phyloP scores from a whole-genome alignment of 257 asterid species.

The Echites panduratus region DNA sequence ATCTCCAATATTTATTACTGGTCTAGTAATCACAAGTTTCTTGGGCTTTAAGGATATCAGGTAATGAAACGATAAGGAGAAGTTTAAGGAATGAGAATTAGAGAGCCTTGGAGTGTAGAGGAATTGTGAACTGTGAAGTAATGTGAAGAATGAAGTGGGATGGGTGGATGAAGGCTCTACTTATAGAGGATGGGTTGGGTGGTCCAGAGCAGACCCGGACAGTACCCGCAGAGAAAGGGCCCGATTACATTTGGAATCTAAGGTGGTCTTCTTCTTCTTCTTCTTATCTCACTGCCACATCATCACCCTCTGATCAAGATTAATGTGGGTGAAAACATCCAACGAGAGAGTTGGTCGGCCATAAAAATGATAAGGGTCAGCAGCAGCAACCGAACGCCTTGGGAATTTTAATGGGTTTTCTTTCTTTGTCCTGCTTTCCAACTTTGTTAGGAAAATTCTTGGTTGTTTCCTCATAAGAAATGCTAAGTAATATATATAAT shows the following conservation, averaged over 20 bases:
- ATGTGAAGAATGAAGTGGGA: not conserved
- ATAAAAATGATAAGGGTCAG: conserved; percentile 9
- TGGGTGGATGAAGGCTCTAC: conserved; percentile 24
- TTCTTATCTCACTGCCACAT: conserved; percentile 24
- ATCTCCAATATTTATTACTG: no score
- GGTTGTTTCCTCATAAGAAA: no score
- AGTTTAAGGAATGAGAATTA: not conserved
- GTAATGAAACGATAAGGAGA: not conserved
- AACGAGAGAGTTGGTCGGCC: conserved; percentile 39
- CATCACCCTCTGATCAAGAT: conserved; percentile 24
- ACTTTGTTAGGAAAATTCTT: no score
- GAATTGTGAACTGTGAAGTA: not conserved
- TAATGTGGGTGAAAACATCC: conserved; percentile 32
- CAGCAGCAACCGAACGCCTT: not conserved
- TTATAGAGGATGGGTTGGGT: conserved; percentile 32
- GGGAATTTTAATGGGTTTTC: no score
- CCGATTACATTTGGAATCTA: conserved; percentile 4
- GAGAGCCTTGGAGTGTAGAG: not conserved
- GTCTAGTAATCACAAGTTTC: no score
- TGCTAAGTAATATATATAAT: no score
- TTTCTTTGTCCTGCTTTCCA: no score
- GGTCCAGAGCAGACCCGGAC: conserved; percentile 15
- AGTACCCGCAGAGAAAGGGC: conserved; percentile 3
- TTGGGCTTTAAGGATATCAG: not conserved
- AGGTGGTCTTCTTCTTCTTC: no score